Conservation (phyloP, 2,329 filamentous ascomycete species). For the Verticillium albo-atrum region DNA sequence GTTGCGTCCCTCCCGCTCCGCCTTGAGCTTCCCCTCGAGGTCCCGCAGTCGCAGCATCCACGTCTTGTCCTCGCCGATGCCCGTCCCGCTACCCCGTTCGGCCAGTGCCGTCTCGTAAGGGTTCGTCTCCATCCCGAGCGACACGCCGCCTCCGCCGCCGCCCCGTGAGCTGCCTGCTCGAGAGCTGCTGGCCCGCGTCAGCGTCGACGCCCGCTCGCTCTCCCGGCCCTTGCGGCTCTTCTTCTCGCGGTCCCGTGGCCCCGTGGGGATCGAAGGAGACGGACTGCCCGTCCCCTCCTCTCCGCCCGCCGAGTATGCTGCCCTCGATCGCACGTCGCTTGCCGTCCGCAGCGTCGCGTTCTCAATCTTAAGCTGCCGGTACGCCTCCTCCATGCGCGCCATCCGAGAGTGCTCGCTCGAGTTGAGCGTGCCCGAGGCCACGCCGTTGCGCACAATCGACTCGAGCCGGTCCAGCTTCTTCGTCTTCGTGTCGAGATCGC, state of each 20-base stretch:
- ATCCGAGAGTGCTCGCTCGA: conserved; percentile 42
- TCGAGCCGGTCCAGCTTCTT: conserved; percentile 89
- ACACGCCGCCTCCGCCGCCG: conserved; percentile 1
- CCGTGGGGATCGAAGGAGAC: conserved; percentile 49
- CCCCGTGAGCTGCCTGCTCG: conserved; percentile 5
- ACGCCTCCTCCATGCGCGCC: conserved; percentile 54
- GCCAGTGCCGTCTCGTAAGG: conserved; percentile 18
- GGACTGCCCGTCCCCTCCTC: conserved; percentile 40
- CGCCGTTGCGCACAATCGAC: conserved; percentile 64
- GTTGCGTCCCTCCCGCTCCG: conserved; percentile 80
- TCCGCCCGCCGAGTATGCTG: conserved; percentile 35
- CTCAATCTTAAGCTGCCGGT: conserved; percentile 60
- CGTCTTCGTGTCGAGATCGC: conserved; percentile 70
- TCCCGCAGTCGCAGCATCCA: conserved; percentile 86
- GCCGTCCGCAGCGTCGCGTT: conserved; percentile 65
- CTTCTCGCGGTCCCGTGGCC: conserved; percentile 38
- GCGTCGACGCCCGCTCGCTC: conserved; percentile 17
- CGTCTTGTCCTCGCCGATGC: conserved; percentile 54
- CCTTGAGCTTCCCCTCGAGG: conserved; percentile 82
- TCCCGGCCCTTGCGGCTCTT: conserved; percentile 8
- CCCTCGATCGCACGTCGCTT: conserved; percentile 51
- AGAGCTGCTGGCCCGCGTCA: conserved; percentile 24
- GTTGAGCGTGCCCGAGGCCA: conserved; percentile 44
- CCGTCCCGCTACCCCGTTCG: conserved; percentile 22
- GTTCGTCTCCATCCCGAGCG: conserved; percentile 1